These are phyloP conservation scores for Annulohypoxylon maeteangense DNA, from an alignment of 495 filamentous ascomycete genomes.

Conservation along the genomic window DNA sequence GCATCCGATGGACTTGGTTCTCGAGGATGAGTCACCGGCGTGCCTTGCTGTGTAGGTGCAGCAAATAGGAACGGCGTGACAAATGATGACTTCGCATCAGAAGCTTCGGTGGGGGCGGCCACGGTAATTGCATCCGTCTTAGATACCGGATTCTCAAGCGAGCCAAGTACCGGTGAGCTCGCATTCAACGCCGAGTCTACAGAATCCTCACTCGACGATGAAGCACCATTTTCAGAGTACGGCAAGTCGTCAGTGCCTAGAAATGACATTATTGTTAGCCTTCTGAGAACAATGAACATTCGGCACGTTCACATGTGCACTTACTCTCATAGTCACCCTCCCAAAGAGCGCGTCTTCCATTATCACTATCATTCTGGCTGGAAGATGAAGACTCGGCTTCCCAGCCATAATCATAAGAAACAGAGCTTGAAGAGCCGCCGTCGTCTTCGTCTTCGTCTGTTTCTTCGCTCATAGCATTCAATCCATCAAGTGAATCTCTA, in stretches of 20 bases:
- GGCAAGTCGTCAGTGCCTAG: constrained; percentile 11
- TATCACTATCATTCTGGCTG: neutral
- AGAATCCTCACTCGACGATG: constrained; percentile 38
- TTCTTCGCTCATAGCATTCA: constrained; percentile 36
- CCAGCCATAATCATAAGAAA: neutral
- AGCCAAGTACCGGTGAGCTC: constrained; percentile 46
- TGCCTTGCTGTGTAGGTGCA: neutral
- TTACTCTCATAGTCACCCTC: constrained; percentile 24
- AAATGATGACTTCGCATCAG: constrained; percentile 51
- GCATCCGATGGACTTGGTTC: constrained; percentile 59
- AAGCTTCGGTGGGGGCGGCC: constrained; percentile 42
- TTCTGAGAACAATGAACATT: neutral
- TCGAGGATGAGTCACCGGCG: constrained; percentile 21
- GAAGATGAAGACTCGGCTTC: neutral
- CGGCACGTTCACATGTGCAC: neutral
- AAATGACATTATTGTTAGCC: constrained; percentile 1
- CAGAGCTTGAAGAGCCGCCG: neutral
- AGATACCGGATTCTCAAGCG: constrained; percentile 11
- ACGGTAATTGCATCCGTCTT: constrained; percentile 36
- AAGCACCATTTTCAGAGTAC: constrained; percentile 18
- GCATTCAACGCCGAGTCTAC: constrained; percentile 32
- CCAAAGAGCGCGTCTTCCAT: neutral
- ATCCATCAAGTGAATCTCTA: constrained; percentile 43
- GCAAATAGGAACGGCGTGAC: constrained; percentile 31
- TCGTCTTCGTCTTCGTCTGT: neutral